phyloP scores from a whole-genome alignment of 2,329 filamentous ascomycete genomes.

The Trichophyton schoenleinii region DNA sequence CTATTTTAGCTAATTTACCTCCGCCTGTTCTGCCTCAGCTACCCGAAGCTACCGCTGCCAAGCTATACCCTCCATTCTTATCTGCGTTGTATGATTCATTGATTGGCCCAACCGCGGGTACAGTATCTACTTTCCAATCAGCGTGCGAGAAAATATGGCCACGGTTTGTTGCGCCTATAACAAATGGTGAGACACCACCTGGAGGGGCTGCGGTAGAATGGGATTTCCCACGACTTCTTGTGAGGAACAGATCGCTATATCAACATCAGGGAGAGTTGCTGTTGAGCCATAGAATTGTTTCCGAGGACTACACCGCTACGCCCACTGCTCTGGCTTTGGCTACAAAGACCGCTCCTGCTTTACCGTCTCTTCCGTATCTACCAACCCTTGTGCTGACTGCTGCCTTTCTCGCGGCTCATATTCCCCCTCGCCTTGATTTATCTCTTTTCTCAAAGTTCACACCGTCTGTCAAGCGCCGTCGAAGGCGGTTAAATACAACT shows the following conservation, averaged over 20 bases:
- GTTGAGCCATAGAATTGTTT: conserved; percentile 31
- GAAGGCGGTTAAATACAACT: conserved; percentile 28
- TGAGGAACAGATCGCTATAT: conserved; percentile 36
- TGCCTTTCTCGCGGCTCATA: conserved; percentile 37
- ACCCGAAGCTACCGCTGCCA: conserved; percentile 19
- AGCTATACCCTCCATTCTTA: conserved; percentile 54
- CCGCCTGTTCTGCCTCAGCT: conserved; percentile 27
- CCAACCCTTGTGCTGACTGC: conserved; percentile 36
- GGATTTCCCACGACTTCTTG: conserved; percentile 74
- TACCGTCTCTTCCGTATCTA: conserved; percentile 34
- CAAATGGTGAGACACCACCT: conserved; percentile 47
- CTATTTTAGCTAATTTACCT: conserved; percentile 54
- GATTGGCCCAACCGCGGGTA: conserved; percentile 65
- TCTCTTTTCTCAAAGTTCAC: conserved; percentile 40
- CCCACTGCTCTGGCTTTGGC: conserved; percentile 6
- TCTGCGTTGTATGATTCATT: conserved; percentile 79
- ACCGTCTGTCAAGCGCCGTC: conserved; percentile 30
- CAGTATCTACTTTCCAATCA: conserved; percentile 58
- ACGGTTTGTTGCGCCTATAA: conserved; percentile 65
- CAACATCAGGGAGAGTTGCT: conserved; percentile 34
- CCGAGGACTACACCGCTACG: conserved; percentile 18
- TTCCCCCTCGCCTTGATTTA: conserved; percentile 35
- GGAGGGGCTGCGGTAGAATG: conserved; percentile 46
- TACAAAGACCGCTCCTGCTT: conserved; percentile 18
- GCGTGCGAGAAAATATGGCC: conserved; percentile 70